Percentiles rank a stretch among this genome's conserved stretches.
Evolutionary conservation across 2,329 filamentous ascomycete species (phyloP).

Genomic region (Onygenales sp.): DNA sequence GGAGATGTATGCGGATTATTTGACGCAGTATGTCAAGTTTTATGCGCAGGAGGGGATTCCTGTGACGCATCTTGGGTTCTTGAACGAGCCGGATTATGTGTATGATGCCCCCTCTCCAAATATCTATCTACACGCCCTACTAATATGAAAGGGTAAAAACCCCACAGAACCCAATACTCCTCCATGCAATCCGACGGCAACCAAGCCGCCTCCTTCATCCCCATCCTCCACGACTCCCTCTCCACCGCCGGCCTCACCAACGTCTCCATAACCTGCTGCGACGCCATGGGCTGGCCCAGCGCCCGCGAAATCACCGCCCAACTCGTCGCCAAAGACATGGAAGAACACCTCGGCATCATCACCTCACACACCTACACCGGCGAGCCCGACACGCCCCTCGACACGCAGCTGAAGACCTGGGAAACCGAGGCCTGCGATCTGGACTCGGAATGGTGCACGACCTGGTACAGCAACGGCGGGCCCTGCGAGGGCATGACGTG

Average conservation of each 20-base stretch:
- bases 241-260: conserved; percentile 24
- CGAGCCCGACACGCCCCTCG: conserved; percentile 31
- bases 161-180: conserved; percentile 26
- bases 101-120: not conserved
- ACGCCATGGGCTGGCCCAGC: conserved; percentile 34
- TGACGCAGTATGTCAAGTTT: conserved; percentile 38
- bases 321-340: conserved; percentile 29
- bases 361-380: conserved; percentile 36
- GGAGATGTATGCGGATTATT: conserved; percentile 40
- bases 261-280: conserved; percentile 36
- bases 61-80: conserved; percentile 34
- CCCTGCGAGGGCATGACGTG: conserved; percentile 46
- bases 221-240: conserved; percentile 34
- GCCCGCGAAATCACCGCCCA: conserved; percentile 29
- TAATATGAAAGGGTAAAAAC: not conserved
- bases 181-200: conserved; percentile 38
- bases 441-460: conserved; percentile 33
- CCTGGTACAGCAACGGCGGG: conserved; percentile 40
- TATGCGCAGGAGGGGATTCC: conserved; percentile 33
- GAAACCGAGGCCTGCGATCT: conserved; percentile 44
- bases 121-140: not conserved
- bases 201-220: conserved; percentile 44
- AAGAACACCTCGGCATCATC: conserved; percentile 30
- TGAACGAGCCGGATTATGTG: conserved; percentile 37
- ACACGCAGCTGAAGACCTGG: conserved; percentile 39